Evolutionary conservation across 345 rosid genomes (phyloP).

Genomic region (Linum tenue): DNA sequence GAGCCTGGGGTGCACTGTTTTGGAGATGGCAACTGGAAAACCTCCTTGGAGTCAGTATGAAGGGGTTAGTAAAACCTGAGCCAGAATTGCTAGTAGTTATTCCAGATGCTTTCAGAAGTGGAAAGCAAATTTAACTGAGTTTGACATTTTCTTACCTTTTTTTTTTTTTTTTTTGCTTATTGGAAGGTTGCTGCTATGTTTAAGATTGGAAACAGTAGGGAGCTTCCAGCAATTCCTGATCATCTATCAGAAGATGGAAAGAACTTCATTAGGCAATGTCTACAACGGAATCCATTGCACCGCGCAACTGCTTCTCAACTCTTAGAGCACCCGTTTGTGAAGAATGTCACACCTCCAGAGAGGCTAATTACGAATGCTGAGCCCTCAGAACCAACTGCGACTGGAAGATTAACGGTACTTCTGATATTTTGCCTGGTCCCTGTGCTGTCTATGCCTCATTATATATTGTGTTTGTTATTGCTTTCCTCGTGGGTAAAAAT

Average conservation of each 20-base stretch:
- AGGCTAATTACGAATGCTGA: constrained; percentile 17
- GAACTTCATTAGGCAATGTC: constrained; percentile 14
- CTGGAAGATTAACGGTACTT: constrained; percentile 51
- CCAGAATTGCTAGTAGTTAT: background rate
- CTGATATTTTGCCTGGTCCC: background rate
- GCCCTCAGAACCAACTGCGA: constrained; percentile 32
- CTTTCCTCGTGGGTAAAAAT: no score
- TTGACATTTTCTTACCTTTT: background rate
- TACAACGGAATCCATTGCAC: constrained; percentile 3
- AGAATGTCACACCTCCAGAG: constrained; percentile 1
- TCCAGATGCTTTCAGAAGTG: background rate
- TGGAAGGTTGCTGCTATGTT: constrained; percentile 20
- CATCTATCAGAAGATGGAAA: background rate
- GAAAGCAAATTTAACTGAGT: background rate
- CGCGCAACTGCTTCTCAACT: constrained; percentile 20
- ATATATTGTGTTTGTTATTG: no score
- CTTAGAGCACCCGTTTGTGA: constrained; percentile 16
- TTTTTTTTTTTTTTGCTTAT: constrained; percentile 4
- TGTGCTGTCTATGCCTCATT: no score
- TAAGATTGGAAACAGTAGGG: constrained; percentile 11
- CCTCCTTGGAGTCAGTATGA: background rate
- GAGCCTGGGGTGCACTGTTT: background rate
- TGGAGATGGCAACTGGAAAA: background rate
- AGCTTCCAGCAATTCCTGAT: constrained; percentile 8
- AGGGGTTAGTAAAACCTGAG: constrained; percentile 1